A percentile compares a stretch with the other conserved stretches of the same genome.
phyloP scores from a whole-genome alignment of 2,329 filamentous ascomycete genomes.

The Plenodomus lindquistii region DNA sequence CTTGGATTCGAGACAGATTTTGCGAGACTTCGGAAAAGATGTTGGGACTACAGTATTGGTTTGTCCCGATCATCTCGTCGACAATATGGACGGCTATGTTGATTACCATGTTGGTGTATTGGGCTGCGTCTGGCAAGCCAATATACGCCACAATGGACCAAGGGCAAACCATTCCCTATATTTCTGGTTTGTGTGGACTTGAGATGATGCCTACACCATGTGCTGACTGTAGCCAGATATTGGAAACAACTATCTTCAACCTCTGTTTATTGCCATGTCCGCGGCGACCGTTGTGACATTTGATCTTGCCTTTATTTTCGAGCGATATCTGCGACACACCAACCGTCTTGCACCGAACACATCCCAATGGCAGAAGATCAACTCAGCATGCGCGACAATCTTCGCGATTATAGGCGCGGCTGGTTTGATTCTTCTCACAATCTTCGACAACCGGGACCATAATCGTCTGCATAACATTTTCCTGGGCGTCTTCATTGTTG shows the following conservation, averaged over 20 bases:
- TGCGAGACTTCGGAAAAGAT: constrained; percentile 4
- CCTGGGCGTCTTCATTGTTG: constrained; percentile 79
- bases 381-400: constrained; percentile 64
- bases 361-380: constrained; percentile 63
- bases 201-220: no score
- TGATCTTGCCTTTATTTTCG: constrained; percentile 76
- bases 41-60: constrained; percentile 56
- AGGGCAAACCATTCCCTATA: constrained; percentile 69
- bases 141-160: constrained; percentile 65
- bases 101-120: constrained; percentile 71
- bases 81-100: constrained; percentile 60
- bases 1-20: not conserved
- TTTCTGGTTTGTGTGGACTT: constrained; percentile 58
- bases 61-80: constrained; percentile 71
- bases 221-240: constrained; percentile 51
- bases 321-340: constrained; percentile 82
- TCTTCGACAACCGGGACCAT: constrained; percentile 82
- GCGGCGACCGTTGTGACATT: constrained; percentile 76
- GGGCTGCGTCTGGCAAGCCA: constrained; percentile 62
- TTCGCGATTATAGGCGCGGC: constrained; percentile 74
- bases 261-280: constrained; percentile 76
- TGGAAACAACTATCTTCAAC: constrained; percentile 67
- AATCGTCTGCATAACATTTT: constrained; percentile 72
- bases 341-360: constrained; percentile 79
- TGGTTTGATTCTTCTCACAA: constrained; percentile 79